A percentile compares a stretch with the other conserved stretches of the same genome.
These are phyloP conservation scores for Fusarium armeniacum DNA, from an alignment of 2,329 filamentous ascomycete genomes.

Conservation along the genomic window DNA sequence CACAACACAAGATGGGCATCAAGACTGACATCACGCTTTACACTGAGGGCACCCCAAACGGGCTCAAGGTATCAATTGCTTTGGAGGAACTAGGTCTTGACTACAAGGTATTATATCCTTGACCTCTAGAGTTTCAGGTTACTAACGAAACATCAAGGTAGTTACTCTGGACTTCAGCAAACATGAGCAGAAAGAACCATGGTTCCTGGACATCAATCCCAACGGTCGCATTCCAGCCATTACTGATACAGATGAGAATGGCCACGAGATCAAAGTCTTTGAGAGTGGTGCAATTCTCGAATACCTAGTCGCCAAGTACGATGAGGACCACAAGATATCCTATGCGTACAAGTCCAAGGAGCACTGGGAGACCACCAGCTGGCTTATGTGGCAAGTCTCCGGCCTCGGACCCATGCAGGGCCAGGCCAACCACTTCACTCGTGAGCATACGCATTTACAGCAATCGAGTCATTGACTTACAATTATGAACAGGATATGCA, in stretches of 20 bases:
- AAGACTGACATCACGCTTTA: slow-evolving; percentile 77
- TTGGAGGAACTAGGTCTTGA: slow-evolving; percentile 85
- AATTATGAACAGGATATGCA: not conserved
- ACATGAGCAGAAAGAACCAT: slow-evolving; percentile 82
- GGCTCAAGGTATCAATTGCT: slow-evolving; percentile 87
- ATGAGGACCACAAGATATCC: slow-evolving; percentile 83
- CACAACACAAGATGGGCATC: slow-evolving; percentile 1
- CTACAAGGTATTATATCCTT: slow-evolving; percentile 70
- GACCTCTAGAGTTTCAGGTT: accelerated
- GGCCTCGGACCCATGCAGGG: slow-evolving; percentile 85
- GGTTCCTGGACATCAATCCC: slow-evolving; percentile 92
- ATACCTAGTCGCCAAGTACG: slow-evolving; percentile 86
- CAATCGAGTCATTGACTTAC: not conserved
- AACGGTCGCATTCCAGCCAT: slow-evolving; percentile 92
- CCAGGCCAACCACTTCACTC: slow-evolving; percentile 82
- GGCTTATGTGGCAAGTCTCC: slow-evolving; percentile 82
- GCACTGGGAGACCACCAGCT: slow-evolving; percentile 83
- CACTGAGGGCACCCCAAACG: slow-evolving; percentile 86
- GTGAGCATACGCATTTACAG: slow-evolving; percentile 60
- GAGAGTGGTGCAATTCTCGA: slow-evolving; percentile 87
- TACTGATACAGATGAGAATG: slow-evolving; percentile 81
- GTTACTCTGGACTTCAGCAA: slow-evolving; percentile 57
- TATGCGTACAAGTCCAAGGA: slow-evolving; percentile 80
- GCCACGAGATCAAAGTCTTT: slow-evolving; percentile 79
- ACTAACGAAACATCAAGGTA: slow-evolving; percentile 72